Evolutionary conservation across 2,329 filamentous ascomycete species (phyloP).

Genomic region (Trichoderma endophyticum): DNA sequence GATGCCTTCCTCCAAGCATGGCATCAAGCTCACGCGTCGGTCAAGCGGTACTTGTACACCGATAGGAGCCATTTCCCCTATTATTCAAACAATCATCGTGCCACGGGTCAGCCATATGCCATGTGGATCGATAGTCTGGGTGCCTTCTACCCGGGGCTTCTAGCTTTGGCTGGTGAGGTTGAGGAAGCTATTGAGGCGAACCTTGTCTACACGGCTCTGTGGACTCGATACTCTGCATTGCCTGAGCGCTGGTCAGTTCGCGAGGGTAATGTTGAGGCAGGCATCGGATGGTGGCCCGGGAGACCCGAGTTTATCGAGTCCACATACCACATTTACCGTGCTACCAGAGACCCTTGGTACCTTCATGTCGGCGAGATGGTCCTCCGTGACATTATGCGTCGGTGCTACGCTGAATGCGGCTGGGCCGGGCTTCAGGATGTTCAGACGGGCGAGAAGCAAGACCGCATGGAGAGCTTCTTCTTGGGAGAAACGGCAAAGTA

Average conservation of each 20-base stretch:
- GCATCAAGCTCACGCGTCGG: constrained; percentile 80
- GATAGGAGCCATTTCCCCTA: constrained; percentile 76
- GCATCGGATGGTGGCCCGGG: constrained; percentile 91
- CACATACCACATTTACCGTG: constrained; percentile 91
- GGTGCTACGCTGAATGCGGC: constrained; percentile 87
- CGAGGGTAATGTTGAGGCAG: constrained; percentile 78
- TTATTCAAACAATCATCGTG: constrained; percentile 85
- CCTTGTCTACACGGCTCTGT: constrained; percentile 85
- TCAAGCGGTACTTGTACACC: constrained; percentile 88
- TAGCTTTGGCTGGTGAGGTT: constrained; percentile 81
- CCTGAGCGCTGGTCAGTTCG: constrained; percentile 91
- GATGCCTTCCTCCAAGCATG: constrained; percentile 79
- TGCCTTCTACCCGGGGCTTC: constrained; percentile 88
- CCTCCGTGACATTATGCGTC: constrained; percentile 77
- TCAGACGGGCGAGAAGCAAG: constrained; percentile 76
- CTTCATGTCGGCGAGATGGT: constrained; percentile 95
- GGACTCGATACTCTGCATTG: constrained; percentile 90
- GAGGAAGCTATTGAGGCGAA: constrained; percentile 90
- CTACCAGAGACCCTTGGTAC: constrained; percentile 94
- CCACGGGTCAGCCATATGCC: constrained; percentile 81
- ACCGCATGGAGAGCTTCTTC: constrained; percentile 99
- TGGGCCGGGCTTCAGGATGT: constrained; percentile 90
- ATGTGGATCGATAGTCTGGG: constrained; percentile 96
- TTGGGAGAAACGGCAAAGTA: constrained; percentile 96
- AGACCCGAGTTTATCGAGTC: constrained; percentile 96